phyloP scores from a whole-genome alignment of 2,329 filamentous ascomycete genomes.

The Aspergillus cejpii region DNA sequence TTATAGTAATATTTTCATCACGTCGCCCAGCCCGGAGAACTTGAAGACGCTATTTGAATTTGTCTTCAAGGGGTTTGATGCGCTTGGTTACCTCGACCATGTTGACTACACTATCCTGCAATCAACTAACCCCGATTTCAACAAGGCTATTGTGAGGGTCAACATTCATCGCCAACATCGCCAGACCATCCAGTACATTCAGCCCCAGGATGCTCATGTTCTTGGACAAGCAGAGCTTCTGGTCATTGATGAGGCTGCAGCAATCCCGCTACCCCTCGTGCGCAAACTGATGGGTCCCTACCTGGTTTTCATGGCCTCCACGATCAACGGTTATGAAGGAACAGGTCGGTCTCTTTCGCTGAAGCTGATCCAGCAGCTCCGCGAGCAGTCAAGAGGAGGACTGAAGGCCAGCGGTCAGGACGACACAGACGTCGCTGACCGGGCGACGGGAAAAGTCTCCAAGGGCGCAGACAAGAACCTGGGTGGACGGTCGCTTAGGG shows the following conservation, averaged over 20 bases:
- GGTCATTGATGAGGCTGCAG: conserved; percentile 95
- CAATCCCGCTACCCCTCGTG: conserved; percentile 87
- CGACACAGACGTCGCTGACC: conserved; percentile 65
- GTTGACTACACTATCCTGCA: conserved; percentile 97
- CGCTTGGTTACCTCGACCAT: conserved; percentile 87
- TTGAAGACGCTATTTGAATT: conserved; percentile 98
- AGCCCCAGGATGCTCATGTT: conserved; percentile 91
- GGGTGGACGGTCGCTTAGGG: conserved; percentile 72
- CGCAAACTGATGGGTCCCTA: conserved; percentile 94
- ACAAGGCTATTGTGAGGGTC: conserved; percentile 95
- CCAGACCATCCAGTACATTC: conserved; percentile 97
- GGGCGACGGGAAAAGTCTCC: conserved; percentile 65
- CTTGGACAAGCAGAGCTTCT: conserved; percentile 90
- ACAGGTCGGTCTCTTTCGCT: conserved; percentile 90
- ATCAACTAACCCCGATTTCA: conserved; percentile 96
- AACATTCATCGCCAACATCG: conserved; percentile 92
- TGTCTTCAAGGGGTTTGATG: conserved; percentile 96
- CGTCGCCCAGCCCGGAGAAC: conserved; percentile 94
- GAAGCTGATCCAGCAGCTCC: conserved; percentile 93
- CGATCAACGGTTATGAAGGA: conserved; percentile 97
- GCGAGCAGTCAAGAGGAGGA: conserved; percentile 75
- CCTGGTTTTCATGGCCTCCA: conserved; percentile 97
- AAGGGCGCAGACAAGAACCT: conserved; percentile 57
- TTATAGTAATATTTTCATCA: conserved; percentile 99
- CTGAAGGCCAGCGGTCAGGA: conserved; percentile 47